These are phyloP conservation scores for Penicillium brasilianum DNA, from an alignment of 2,329 filamentous ascomycete species.

Conservation along the genomic window DNA sequence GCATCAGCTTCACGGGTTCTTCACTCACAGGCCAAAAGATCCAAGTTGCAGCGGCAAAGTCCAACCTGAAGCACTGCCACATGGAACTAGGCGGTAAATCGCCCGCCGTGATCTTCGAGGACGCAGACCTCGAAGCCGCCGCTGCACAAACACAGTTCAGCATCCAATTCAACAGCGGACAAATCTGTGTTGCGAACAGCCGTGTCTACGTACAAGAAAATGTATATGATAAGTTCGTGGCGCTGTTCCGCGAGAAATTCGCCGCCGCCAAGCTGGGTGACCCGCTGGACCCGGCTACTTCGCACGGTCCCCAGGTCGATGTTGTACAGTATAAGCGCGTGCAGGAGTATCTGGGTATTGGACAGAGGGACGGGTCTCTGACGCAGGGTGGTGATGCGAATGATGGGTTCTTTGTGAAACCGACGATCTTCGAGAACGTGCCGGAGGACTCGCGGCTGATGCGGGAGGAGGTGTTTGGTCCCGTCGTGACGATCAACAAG, in stretches of 20 bases:
- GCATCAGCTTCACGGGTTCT: slow-evolving; percentile 66
- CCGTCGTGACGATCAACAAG: slow-evolving; percentile 48
- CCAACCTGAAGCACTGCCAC: slow-evolving; percentile 43
- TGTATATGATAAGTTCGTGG: slow-evolving; percentile 82
- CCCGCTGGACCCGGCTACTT: slow-evolving; percentile 75
- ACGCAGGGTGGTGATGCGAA: slow-evolving; percentile 70
- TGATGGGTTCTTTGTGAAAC: slow-evolving; percentile 87
- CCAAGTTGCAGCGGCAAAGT: slow-evolving; percentile 43
- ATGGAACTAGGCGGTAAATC: slow-evolving; percentile 46
- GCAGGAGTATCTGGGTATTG: slow-evolving; percentile 73
- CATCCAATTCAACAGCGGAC: slow-evolving; percentile 61
- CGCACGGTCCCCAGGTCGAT: slow-evolving; percentile 85
- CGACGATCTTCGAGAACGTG: slow-evolving; percentile 80
- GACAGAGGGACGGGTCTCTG: slow-evolving; percentile 67
- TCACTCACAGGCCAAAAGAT: slow-evolving; percentile 62
- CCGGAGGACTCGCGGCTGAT: slow-evolving; percentile 45
- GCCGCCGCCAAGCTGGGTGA: slow-evolving; percentile 75
- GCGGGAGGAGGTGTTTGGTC: slow-evolving; percentile 52
- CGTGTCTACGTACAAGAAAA: slow-evolving; percentile 82
- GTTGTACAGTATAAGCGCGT: slow-evolving; percentile 83
- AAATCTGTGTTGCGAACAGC: slow-evolving; percentile 65
- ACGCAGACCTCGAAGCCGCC: slow-evolving; percentile 53
- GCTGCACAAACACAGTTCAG: slow-evolving; percentile 52
- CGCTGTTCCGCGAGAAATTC: slow-evolving; percentile 76
- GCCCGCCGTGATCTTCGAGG: slow-evolving; percentile 42